Evolutionary conservation across 352 stramenopile genomes (phyloP).

Genomic region (Globisporangium viniferum): DNA sequence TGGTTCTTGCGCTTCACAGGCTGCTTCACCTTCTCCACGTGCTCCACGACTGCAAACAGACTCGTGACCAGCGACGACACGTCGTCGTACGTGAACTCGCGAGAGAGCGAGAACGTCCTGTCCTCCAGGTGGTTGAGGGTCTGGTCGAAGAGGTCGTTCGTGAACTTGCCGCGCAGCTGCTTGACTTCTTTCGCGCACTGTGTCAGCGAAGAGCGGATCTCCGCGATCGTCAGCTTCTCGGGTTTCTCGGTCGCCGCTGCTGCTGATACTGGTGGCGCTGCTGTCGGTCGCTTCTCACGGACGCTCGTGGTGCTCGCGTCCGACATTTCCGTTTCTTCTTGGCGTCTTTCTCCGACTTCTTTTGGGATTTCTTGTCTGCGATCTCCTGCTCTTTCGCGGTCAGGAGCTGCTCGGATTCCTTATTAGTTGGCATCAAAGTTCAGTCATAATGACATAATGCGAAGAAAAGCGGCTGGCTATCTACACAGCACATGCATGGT

Average conservation of each 20-base stretch:
- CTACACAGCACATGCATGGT: background rate
- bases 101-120: conserved; percentile 42
- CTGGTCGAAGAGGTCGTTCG: conserved; percentile 34
- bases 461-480: background rate
- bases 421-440: background rate
- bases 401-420: conserved; percentile 11
- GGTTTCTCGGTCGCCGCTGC: background rate
- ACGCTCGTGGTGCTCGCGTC: conserved; percentile 1
- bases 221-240: background rate
- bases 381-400: conserved; percentile 13
- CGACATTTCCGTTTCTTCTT: conserved; percentile 24
- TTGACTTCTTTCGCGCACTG: conserved; percentile 30
- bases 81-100: conserved; percentile 31
- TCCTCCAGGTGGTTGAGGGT: conserved; percentile 45
- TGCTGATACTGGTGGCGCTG: background rate
- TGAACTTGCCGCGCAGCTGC: conserved; percentile 37
- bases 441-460: background rate
- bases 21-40: conserved; percentile 36
- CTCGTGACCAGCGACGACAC: conserved; percentile 28
- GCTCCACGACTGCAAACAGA: conserved; percentile 43
- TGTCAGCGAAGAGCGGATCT: conserved; percentile 15
- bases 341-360: conserved; percentile 18
- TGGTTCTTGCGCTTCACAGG: conserved; percentile 37
- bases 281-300: background rate
- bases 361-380: conserved; percentile 20